Conservation (phyloP, 1,284 basidiomycete genomes). For the Gymnopus androsaceus region DNA sequence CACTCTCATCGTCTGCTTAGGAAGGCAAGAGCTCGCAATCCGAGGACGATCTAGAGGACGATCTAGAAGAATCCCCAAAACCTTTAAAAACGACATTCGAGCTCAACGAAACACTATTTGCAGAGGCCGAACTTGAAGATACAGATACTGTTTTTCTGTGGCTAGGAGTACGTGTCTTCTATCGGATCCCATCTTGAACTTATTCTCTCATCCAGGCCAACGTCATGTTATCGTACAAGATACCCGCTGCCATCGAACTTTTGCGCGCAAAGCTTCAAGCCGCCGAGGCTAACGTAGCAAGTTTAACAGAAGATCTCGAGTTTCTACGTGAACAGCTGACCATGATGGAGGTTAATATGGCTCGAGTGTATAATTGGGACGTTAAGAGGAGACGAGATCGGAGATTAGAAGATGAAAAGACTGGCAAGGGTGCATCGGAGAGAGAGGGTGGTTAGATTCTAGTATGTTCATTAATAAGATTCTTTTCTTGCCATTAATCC, state of each 20-base stretch:
- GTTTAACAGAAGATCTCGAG: constrained; percentile 87
- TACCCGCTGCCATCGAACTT: constrained; percentile 79
- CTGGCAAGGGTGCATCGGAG: constrained; percentile 11
- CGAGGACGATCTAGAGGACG: constrained; percentile 51
- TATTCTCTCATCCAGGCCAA: constrained; percentile 94
- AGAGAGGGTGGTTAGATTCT: constrained; percentile 11
- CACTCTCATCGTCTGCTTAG: constrained; percentile 36
- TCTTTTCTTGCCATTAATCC: too few species aligned
- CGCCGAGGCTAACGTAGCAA: constrained; percentile 70
- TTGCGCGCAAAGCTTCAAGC: constrained; percentile 77
- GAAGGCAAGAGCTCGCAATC: constrained; percentile 53
- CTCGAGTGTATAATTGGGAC: constrained; percentile 96
- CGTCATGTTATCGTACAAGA: constrained; percentile 94
- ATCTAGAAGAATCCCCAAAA: constrained; percentile 43
- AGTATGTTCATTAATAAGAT: background rate
- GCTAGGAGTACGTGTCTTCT: constrained; percentile 87
- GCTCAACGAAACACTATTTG: constrained; percentile 93
- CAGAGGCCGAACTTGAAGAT: constrained; percentile 86
- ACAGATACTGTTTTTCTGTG: constrained; percentile 91
- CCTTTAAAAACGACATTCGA: constrained; percentile 89
- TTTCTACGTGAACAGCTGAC: constrained; percentile 96
- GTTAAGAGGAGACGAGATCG: constrained; percentile 78
- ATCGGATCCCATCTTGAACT: too few species aligned
- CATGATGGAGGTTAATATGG: constrained; percentile 98
- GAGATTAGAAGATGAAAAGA: constrained; percentile 45